Evolutionary conservation across 371 early-diverging fungal species (phyloP), one percentile per base, ranked within the genome.

Genomic region (Lichtheimia corymbifera): DNA sequence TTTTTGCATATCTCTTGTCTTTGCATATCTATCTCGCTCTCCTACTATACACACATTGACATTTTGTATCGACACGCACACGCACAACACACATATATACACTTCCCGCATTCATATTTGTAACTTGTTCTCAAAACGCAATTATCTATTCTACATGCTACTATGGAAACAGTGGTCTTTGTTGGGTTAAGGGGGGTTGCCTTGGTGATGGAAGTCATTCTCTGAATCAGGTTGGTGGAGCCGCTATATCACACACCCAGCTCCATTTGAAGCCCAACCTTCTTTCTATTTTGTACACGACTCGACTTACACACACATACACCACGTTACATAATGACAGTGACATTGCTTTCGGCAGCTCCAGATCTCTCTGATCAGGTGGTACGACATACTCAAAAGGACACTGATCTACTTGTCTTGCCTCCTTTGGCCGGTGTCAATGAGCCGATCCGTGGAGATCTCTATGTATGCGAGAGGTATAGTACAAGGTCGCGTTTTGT

Each of bases 381-480:
- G 12, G 65, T 76, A 49, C 78, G 74, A 28, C 68, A 72, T 52
- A 63, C 67, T 41, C 70, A 77, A 58, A 62, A 68, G 20, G 64
- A 76, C 43, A 64, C 64, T 6, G 66, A 61, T 3, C 54, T 81
- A 15, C 53, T 70, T 5, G 65, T 81, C 9, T 50, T 71, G 6
- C 81, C 81, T 22, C 72, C 78, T n/a, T 71, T 81, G 41, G 64
- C 63, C 25, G 78, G 76, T 12, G 56, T 68, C 15, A 47, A 56
- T 1, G 74, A 66, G 0, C 59, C 66, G 22, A 65, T 77, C 11
- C 47, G 63, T 47, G 81, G 81, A 9, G 68, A 71, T 27, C 43
- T 81, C 9, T 58, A 55, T 47, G 66, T 81, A 3, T 71, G 73
- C 47, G 81, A 81, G 64, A 78, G 77, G 80, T 79, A 70, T 58